Evolutionary conservation across 2,329 filamentous ascomycete genomes (phyloP), one percentile per base, ranked within the genome.

Genomic region (Berkeleyomyces basicola): DNA sequence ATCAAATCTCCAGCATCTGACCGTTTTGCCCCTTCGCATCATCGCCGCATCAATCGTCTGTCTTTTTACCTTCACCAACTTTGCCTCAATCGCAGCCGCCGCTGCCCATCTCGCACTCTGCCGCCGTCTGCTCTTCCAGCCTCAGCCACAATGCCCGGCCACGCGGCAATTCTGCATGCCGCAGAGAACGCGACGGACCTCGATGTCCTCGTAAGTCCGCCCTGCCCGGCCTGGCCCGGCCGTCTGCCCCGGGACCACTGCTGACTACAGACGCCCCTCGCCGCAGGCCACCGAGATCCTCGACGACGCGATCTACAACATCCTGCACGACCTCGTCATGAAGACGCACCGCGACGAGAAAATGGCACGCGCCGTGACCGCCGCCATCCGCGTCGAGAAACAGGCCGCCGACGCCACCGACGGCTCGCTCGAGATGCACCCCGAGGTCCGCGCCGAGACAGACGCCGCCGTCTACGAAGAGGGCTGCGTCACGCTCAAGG

Each of bases 291-390:
- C 83, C 70, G 75, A 80, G 31, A 81, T 92, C 65, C 79, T 92
- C 69, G 85, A 90, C 69, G 87, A 91, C 70, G 74, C 86, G 63
- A 76, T 92, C 66, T 84, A 87, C 75, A 90, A 88, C 72, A 81
- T 91, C 69, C 79, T 91, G 67, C 85, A 87, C 72, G 86, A 88
- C 71, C 78, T 89, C 60, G 77, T 89, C 66, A 78, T 90, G 69
- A 82, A 87, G 71, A 84, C 83, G 47, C 88, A 92, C 72, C 86
- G 85, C 67, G 81, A 87, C 67, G 88, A 92, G 74, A 91, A 91
- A 76, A 81, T 83, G 66, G 82, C 88, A 61, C 83, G 85, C 71
- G 83, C 83, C 68, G 74, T 81, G 66, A 80, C 85, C 65, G 79
- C 86, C 68, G 78, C 83, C 67, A 84, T 86, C 67, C 76, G 78